Evolutionary conservation across 2,329 filamentous ascomycete genomes (phyloP).

Genomic region (Aureobasidium sp.): DNA sequence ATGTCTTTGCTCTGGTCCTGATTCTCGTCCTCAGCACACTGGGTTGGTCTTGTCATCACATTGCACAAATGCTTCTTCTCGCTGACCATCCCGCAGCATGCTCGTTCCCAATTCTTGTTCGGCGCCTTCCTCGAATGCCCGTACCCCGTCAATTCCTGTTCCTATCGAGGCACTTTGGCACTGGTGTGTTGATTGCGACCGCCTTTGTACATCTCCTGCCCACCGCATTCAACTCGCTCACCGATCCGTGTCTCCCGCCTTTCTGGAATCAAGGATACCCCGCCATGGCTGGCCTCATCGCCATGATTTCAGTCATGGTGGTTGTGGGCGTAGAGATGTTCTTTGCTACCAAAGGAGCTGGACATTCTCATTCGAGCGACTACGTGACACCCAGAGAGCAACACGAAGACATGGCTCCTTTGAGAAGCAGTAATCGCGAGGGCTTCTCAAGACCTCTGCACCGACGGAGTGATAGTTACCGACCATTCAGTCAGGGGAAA

Average conservation of each 20-base stretch:
- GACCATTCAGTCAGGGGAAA: constrained; percentile 22
- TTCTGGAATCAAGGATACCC: constrained; percentile 75
- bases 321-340: constrained; percentile 86
- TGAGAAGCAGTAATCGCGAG: background rate
- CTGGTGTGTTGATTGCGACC: constrained; percentile 49
- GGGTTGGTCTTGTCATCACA: constrained; percentile 29
- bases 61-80: background rate
- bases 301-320: constrained; percentile 71
- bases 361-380: constrained; percentile 48
- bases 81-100: constrained; percentile 37
- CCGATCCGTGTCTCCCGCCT: constrained; percentile 59
- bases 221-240: constrained; percentile 53
- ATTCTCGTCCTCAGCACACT: constrained; percentile 49
- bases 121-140: constrained; percentile 51
- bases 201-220: constrained; percentile 54
- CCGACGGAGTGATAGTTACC: constrained; percentile 20
- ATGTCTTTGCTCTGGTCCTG: constrained; percentile 50
- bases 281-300: constrained; percentile 71
- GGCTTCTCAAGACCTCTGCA: background rate
- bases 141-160: constrained; percentile 53
- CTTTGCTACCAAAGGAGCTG: constrained; percentile 62
- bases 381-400: constrained; percentile 35
- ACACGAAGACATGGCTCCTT: background rate
- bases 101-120: constrained; percentile 53
- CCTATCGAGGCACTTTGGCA: constrained; percentile 51